Evolutionary conservation across 2,329 filamentous ascomycete species (phyloP).

Genomic region (Elsinoe fawcettii): DNA sequence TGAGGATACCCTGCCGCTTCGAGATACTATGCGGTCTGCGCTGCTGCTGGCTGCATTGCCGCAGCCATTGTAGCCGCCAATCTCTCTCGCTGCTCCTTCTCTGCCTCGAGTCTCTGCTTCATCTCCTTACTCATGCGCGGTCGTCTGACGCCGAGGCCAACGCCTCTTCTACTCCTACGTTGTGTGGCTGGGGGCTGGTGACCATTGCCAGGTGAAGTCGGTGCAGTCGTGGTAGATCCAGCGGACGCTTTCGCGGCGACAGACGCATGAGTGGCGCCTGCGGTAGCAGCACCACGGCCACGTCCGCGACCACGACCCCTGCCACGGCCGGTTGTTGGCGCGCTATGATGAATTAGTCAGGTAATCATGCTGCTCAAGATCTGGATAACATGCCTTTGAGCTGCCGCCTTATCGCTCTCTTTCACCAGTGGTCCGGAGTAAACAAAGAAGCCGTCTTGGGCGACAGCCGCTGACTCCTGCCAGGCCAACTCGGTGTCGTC

Average conservation of each 20-base stretch:
- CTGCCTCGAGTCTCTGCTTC: constrained; percentile 69
- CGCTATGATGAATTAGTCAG: constrained; percentile 50
- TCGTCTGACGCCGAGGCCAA: constrained; percentile 67
- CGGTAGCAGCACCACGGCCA: constrained; percentile 41
- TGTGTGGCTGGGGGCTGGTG: constrained; percentile 26
- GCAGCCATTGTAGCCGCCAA: constrained; percentile 26
- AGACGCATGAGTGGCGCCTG: constrained; percentile 27
- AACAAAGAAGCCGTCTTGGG: constrained; percentile 95
- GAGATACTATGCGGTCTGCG: not conserved
- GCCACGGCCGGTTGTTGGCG: constrained; percentile 16
- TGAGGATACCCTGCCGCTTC: not conserved
- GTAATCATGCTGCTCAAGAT: constrained; percentile 29
- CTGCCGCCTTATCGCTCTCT: constrained; percentile 68
- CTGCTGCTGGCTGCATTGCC: not conserved
- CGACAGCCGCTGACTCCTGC: constrained; percentile 91
- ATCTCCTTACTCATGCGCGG: constrained; percentile 81
- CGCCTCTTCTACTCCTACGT: constrained; percentile 58
- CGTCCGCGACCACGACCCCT: constrained; percentile 60
- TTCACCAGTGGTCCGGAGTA: constrained; percentile 88
- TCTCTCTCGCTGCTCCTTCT: constrained; percentile 68
- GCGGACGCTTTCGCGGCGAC: constrained; percentile 21
- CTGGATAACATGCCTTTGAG: constrained; percentile 49
- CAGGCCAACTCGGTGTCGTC: constrained; percentile 92
- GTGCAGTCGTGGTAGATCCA: constrained; percentile 17
- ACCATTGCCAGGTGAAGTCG: not conserved